A percentile compares a stretch with the other conserved stretches of the same genome.
phyloP scores from a whole-genome alignment of 495 filamentous ascomycete genomes.

The Penicillium robsamsonii region DNA sequence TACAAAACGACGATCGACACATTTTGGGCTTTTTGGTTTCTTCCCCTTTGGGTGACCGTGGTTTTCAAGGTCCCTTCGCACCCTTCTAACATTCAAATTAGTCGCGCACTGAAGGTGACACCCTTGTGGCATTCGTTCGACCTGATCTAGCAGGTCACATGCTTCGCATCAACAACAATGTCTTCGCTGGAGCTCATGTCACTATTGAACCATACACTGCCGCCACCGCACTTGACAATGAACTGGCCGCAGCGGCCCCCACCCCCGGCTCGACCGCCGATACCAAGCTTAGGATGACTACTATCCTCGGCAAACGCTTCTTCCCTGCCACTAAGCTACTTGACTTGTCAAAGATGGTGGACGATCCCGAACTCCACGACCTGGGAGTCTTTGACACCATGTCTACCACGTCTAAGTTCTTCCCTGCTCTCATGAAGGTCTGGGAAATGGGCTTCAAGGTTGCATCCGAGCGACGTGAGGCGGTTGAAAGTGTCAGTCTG shows the following conservation, averaged over 20 bases:
- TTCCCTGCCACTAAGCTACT: constrained; percentile 66
- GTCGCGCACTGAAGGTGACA: constrained; percentile 69
- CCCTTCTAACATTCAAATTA: constrained; percentile 70
- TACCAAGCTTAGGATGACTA: constrained; percentile 44
- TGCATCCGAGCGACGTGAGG: constrained; percentile 62
- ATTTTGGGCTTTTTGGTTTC: constrained; percentile 34
- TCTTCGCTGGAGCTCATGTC: constrained; percentile 62
- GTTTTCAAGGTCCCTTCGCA: constrained; percentile 52
- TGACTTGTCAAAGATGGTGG: constrained; percentile 70
- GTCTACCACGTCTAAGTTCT: constrained; percentile 78
- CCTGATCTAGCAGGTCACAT: constrained; percentile 60
- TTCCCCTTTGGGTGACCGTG: constrained; percentile 47
- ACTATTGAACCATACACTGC: constrained; percentile 46
- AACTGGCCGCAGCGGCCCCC: constrained; percentile 25
- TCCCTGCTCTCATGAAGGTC: constrained; percentile 82
- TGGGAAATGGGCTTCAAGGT: constrained; percentile 69
- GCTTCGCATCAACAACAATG: constrained; percentile 59
- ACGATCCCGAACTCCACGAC: constrained; percentile 62
- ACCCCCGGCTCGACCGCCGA: constrained; percentile 41
- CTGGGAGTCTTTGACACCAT: constrained; percentile 73
- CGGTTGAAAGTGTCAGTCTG: constrained; percentile 73
- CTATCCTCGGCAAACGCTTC: constrained; percentile 73
- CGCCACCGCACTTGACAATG: constrained; percentile 21
- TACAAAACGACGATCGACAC: constrained; percentile 56
- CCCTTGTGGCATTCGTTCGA: constrained; percentile 63